Conservation (phyloP, 352 stramenopile species). For the Pythium coloratum region DNA sequence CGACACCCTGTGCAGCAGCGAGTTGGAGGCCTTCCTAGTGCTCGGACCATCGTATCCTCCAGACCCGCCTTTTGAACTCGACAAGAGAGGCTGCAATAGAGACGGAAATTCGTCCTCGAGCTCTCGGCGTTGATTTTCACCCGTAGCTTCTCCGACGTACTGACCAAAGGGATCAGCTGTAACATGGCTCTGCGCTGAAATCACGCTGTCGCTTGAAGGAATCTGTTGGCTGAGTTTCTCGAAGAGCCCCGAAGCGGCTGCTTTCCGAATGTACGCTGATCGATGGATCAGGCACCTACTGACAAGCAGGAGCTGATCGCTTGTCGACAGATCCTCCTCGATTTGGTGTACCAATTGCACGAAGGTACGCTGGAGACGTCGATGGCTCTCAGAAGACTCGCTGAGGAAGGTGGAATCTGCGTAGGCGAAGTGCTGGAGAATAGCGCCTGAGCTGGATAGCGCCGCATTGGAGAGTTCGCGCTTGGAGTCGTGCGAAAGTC, state of each 20-base stretch:
- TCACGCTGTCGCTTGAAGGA: background rate
- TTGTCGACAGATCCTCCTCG: slow-evolving; percentile 27
- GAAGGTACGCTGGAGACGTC: slow-evolving; percentile 35
- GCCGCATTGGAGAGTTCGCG: background rate
- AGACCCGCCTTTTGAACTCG: background rate
- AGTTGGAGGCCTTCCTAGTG: background rate
- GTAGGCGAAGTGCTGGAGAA: slow-evolving; percentile 65
- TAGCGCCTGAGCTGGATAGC: slow-evolving; percentile 32
- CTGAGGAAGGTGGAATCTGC: slow-evolving; percentile 35
- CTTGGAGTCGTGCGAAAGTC: slow-evolving; percentile 6
- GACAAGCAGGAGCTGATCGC: slow-evolving; percentile 35
- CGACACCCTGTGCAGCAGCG: background rate
- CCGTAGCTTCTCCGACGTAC: background rate
- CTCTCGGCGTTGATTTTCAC: background rate
- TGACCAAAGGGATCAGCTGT: slow-evolving; percentile 1
- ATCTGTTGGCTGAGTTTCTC: slow-evolving; percentile 5
- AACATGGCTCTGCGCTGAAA: slow-evolving; percentile 2
- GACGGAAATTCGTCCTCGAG: background rate
- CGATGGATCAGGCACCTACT: slow-evolving; percentile 51
- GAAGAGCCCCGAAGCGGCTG: slow-evolving; percentile 40
- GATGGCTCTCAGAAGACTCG: slow-evolving; percentile 23
- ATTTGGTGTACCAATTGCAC: slow-evolving; percentile 45
- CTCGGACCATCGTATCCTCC: too few relatives aligned
- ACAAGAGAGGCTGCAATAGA: background rate
- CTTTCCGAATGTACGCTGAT: slow-evolving; percentile 48